phyloP scores from a whole-genome alignment of 768 basidiomycete genomes.

The Lanmaoa rubissima region DNA sequence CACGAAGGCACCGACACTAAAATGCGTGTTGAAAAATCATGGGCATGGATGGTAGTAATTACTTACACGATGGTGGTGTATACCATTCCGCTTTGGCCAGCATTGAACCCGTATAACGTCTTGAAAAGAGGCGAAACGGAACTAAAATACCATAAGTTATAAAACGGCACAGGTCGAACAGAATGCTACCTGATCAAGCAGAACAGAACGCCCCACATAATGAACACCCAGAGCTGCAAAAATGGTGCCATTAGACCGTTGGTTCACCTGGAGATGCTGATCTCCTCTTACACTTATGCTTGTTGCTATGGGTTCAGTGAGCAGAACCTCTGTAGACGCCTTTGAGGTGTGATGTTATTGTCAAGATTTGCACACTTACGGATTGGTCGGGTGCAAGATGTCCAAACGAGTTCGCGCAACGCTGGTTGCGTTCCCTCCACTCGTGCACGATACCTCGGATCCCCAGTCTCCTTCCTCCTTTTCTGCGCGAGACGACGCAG shows the following conservation, averaged over 20 bases:
- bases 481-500: slow-evolving; percentile 60
- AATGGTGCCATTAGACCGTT: not conserved
- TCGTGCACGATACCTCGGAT: slow-evolving; percentile 58
- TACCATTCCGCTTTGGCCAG: slow-evolving; percentile 57
- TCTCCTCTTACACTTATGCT: slow-evolving; percentile 60
- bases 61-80: slow-evolving; percentile 58
- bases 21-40: not conserved
- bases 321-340: slow-evolving; percentile 11
- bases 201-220: slow-evolving; percentile 73
- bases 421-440: slow-evolving; percentile 60
- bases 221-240: slow-evolving; percentile 59
- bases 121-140: slow-evolving; percentile 56
- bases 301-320: slow-evolving; percentile 63
- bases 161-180: not conserved
- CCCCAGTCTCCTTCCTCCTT: slow-evolving; percentile 63
- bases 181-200: slow-evolving; percentile 52
- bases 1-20: slow-evolving; percentile 51
- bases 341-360: not conserved
- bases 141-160: slow-evolving; percentile 29
- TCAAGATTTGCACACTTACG: slow-evolving; percentile 43
- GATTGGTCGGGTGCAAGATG: slow-evolving; percentile 68
- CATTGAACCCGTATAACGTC: slow-evolving; percentile 55
- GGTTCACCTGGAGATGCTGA: not conserved
- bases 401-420: slow-evolving; percentile 55
- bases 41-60: not conserved